A percentile compares a stretch with the other conserved stretches of the same genome.
Conservation (phyloP, 2,329 filamentous ascomycete genomes). For the Nannizzia gypsea region DNA sequence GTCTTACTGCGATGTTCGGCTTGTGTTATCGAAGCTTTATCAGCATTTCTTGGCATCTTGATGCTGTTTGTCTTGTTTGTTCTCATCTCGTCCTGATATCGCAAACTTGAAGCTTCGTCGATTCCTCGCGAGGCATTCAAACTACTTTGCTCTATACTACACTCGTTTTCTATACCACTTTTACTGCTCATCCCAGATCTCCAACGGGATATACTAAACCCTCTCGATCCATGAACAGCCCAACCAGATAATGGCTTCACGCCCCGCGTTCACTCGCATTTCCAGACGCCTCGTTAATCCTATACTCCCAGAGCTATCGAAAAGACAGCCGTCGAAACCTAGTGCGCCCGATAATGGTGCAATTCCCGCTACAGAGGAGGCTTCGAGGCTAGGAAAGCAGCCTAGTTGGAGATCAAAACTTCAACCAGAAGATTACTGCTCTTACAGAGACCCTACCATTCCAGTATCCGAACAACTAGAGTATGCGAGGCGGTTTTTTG, state of each 20-base stretch:
- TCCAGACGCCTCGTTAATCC: not conserved
- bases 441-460: slow-evolving; percentile 41
- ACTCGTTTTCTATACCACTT: not conserved
- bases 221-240: not conserved
- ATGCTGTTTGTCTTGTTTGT: not conserved
- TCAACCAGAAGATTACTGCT: slow-evolving; percentile 13
- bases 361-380: not conserved
- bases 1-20: not conserved
- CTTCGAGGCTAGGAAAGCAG: not conserved
- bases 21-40: not conserved
- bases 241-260: not conserved
- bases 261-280: not conserved
- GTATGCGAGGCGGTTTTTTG: slow-evolving; percentile 38
- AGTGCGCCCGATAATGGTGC: not conserved
- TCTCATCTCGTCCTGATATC: not conserved
- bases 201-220: not conserved
- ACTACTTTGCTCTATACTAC: not conserved
- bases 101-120: not conserved
- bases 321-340: not conserved
- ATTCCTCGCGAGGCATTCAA: not conserved
- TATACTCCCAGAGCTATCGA: not conserved
- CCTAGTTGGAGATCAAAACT: not conserved
- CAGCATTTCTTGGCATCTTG: not conserved
- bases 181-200: not conserved
- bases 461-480: slow-evolving; percentile 35